Conservation (phyloP, 2,329 filamentous ascomycete genomes). For the Fusarium burgessii region DNA sequence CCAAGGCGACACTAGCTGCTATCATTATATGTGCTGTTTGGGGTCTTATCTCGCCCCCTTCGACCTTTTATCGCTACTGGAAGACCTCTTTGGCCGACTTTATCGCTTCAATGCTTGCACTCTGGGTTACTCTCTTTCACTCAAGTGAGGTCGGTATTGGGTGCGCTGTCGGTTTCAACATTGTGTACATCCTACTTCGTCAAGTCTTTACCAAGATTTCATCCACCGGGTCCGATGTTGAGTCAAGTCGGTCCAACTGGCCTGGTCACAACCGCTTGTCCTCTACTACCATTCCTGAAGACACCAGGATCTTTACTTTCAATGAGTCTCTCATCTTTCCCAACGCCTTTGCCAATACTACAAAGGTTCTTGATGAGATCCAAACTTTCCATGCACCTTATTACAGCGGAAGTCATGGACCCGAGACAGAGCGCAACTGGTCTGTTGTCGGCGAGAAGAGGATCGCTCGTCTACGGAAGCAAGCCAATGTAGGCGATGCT, state of each 20-base stretch:
- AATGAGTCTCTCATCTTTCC: slow-evolving; percentile 70
- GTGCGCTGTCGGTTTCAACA: slow-evolving; percentile 70
- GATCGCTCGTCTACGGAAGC: slow-evolving; percentile 58
- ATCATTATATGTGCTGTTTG: slow-evolving; percentile 76
- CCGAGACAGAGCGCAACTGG: slow-evolving; percentile 61
- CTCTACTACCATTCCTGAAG: slow-evolving; percentile 54
- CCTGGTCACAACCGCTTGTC: slow-evolving; percentile 29
- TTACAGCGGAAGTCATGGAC: slow-evolving; percentile 50
- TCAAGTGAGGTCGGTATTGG: slow-evolving; percentile 71
- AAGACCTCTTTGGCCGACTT: slow-evolving; percentile 74
- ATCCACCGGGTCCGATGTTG: slow-evolving; percentile 46
- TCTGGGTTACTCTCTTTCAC: slow-evolving; percentile 73
- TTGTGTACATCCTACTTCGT: slow-evolving; percentile 69
- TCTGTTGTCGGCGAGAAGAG: slow-evolving; percentile 64
- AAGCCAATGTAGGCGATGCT: slow-evolving; percentile 50
- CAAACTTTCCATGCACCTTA: slow-evolving; percentile 57
- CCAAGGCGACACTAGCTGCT: slow-evolving; percentile 72
- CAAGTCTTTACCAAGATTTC: slow-evolving; percentile 64
- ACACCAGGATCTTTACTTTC: slow-evolving; percentile 68
- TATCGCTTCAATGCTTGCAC: slow-evolving; percentile 70
- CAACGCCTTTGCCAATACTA: slow-evolving; percentile 67
- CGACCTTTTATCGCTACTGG: slow-evolving; percentile 73
- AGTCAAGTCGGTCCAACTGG: slow-evolving; percentile 45
- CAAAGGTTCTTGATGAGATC: slow-evolving; percentile 61
- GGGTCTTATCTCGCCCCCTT: slow-evolving; percentile 69